Conservation (phyloP, 148 eudicot genomes). For the Fagopyrum tataricum region DNA sequence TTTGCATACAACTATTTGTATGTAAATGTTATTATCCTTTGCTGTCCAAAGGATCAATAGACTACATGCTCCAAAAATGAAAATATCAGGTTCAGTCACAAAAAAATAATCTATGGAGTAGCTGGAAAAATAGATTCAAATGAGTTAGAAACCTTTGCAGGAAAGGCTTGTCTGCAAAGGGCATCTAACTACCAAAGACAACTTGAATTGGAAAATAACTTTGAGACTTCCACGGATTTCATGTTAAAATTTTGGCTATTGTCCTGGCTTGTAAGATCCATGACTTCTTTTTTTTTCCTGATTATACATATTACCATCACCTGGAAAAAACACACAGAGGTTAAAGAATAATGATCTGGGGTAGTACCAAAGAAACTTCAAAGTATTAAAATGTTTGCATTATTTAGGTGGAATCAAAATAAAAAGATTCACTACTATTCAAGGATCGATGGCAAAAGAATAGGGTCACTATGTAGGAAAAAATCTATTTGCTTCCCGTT, state of each 20-base stretch:
- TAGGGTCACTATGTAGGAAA: neutral
- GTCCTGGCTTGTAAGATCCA: no score
- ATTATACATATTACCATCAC: no score
- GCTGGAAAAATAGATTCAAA: neutral
- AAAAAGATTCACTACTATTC: neutral
- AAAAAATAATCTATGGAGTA: neutral
- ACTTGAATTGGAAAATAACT: no score
- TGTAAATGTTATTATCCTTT: neutral
- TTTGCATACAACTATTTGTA: neutral
- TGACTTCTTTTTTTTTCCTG: no score
- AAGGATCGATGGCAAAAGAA: neutral
- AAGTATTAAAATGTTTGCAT: neutral
- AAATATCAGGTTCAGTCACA: neutral
- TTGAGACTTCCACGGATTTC: no score
- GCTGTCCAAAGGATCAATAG: neutral
- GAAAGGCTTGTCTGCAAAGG: no score
- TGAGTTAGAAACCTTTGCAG: no score
- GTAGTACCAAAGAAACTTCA: conserved; percentile 9
- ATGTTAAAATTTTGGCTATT: no score
- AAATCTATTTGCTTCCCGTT: no score
- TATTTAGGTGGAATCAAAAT: neutral
- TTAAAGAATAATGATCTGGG: neutral
- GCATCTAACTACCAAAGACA: no score
- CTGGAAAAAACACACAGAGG: neutral
- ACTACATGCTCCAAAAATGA: no score